These are phyloP conservation scores for Penicillium bialowiezense DNA, from an alignment of 495 filamentous ascomycete genomes.

Conservation along the genomic window DNA sequence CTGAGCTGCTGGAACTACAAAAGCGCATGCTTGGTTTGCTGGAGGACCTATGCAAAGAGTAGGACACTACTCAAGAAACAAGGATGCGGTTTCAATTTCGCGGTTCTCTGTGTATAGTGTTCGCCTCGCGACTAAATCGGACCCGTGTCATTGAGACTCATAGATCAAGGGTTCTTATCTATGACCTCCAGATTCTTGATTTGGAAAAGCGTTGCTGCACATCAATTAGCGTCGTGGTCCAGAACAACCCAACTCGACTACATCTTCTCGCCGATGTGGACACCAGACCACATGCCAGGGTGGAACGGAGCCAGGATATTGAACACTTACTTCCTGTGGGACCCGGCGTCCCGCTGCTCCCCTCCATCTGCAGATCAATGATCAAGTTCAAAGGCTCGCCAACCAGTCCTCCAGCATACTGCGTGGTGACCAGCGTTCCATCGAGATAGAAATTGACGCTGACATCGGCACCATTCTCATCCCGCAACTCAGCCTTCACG, in stretches of 20 bases:
- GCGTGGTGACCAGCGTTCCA: slow-evolving; percentile 44
- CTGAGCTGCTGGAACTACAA: slow-evolving; percentile 52
- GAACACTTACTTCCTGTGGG: slow-evolving; percentile 23
- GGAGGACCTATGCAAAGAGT: slow-evolving; percentile 58
- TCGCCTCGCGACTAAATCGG: no score
- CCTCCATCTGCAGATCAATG: slow-evolving; percentile 32
- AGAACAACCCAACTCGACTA: not conserved
- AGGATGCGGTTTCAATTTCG: no score
- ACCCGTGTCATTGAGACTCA: no score
- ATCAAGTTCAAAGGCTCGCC: slow-evolving; percentile 40
- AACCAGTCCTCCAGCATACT: slow-evolving; percentile 48
- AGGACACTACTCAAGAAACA: slow-evolving; percentile 7
- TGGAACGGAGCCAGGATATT: not conserved
- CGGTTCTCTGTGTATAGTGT: no score
- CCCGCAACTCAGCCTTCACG: slow-evolving; percentile 49
- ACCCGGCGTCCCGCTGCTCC: slow-evolving; percentile 25
- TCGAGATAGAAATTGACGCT: slow-evolving; percentile 54
- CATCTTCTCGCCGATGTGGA: no score
- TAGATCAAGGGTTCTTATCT: slow-evolving; percentile 1
- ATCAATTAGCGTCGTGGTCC: not conserved
- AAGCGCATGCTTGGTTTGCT: slow-evolving; percentile 60
- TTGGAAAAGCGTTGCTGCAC: slow-evolving; percentile 2
- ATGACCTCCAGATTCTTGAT: slow-evolving; percentile 6
- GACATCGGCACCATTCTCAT: slow-evolving; percentile 52
- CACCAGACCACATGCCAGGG: no score